Base-by-base conservation (phyloP, 768 basidiomycete species). In the Pisolithus albus region DNA sequence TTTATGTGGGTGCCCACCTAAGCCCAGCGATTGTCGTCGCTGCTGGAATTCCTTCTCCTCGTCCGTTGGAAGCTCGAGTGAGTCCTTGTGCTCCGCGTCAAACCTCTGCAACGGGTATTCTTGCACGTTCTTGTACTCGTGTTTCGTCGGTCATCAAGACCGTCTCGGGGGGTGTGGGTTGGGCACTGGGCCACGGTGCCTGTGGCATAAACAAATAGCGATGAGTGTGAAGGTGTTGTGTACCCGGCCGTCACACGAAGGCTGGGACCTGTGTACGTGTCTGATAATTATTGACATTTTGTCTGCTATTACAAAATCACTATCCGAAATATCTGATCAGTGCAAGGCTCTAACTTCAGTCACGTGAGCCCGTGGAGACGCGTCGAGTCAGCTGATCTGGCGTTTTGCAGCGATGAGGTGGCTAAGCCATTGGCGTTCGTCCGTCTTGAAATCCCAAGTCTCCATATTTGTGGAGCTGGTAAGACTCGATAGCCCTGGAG, bases 11-110 rank as follows among this genome's bases (percentile, higher is more conserved):
- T 23, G 56, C 63, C 0, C 26, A 66, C 66, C 61, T 54, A 50
- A 56, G 23, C 24, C 54, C 15, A 66, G 37, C 0, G 56, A 34
- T 34, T 30, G 61, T 21, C 62, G 47, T 28, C 47, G 50, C 37
- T 45, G 39, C 30, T 57, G 59, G 13, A 57, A 45, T 4, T 64
- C 67, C 21, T 68, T 66, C 39, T 60, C 64, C 47, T 57, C 60
- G 32, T 50, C 60, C 16, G 57, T 52, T 7, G 40, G 49, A 40
- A 54, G 48, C 3, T 64, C 57, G 3, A 47, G 19, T 1, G 53
- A 55, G 16, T 51, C 56, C 16, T 56, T 52, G 24, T 24, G 19
- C 21, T 2, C 49, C 10, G 55, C 36, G 30, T 53, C 42, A 32
- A 61, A 45, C 19, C 37, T 54, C 13, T 46, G 57, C 36, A 63